A percentile compares a stretch with the other conserved stretches of the same genome.
These are phyloP conservation scores for Lignosus rhinocerotis DNA, from an alignment of 1,284 basidiomycete genomes.

Conservation along the genomic window DNA sequence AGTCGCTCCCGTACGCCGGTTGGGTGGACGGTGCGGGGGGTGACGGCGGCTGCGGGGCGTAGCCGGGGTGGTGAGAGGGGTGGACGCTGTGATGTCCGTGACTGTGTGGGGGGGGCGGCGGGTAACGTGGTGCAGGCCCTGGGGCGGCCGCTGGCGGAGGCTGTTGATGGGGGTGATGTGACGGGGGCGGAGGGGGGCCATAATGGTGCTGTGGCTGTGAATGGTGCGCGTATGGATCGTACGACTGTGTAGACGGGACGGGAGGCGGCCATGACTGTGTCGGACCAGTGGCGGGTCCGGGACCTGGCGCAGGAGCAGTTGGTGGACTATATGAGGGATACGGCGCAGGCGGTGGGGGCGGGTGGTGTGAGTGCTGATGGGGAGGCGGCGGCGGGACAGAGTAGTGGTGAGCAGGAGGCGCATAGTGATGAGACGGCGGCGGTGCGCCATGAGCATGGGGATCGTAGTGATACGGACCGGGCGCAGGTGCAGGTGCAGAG, in stretches of 20 bases:
- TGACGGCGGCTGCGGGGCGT: slow-evolving; percentile 16
- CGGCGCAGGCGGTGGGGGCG: slow-evolving; percentile 23
- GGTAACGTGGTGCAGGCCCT: slow-evolving; percentile 24
- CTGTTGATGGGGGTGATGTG: slow-evolving; percentile 12
- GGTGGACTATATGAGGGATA: slow-evolving; percentile 17
- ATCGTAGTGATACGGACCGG: slow-evolving; percentile 27
- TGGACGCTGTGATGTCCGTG: slow-evolving; percentile 17
- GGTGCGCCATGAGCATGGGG: slow-evolving; percentile 25
- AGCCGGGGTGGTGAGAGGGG: slow-evolving; percentile 12
- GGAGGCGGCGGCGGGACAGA: slow-evolving; percentile 29
- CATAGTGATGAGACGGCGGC: slow-evolving; percentile 24
- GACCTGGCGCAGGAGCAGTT: slow-evolving; percentile 5
- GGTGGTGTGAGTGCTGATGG: slow-evolving; percentile 26
- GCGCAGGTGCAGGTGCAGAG: slow-evolving; percentile 25
- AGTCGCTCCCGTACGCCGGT: slow-evolving; percentile 20
- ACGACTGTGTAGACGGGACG: slow-evolving; percentile 22
- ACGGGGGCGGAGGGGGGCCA: slow-evolving; percentile 9
- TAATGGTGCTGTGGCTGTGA: slow-evolving; percentile 19
- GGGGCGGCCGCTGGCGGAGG: slow-evolving; percentile 13
- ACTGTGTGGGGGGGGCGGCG: slow-evolving; percentile 14
- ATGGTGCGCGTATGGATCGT: slow-evolving; percentile 27
- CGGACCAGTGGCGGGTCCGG: slow-evolving; percentile 19
- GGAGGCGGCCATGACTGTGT: slow-evolving; percentile 19
- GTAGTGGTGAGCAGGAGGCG: slow-evolving; percentile 29
- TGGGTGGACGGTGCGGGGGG: slow-evolving; percentile 14